Evolutionary conservation across 345 rosid genomes (phyloP).

Genomic region (Brassica cretica): DNA sequence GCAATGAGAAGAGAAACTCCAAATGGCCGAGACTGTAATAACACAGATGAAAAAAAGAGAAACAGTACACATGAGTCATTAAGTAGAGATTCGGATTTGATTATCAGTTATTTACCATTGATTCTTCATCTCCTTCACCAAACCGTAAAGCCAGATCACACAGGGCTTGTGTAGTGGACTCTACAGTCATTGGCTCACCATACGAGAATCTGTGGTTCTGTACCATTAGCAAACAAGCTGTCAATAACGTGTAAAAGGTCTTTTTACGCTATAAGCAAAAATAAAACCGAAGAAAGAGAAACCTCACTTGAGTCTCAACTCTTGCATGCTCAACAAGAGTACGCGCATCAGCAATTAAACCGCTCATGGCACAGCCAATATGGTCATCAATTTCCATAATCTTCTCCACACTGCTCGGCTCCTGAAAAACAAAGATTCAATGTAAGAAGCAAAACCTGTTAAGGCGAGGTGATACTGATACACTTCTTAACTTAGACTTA

Average conservation of each 20-base stretch:
- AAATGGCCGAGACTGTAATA: background rate
- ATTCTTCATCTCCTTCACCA: conserved; percentile 1
- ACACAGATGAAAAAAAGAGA: background rate
- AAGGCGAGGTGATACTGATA: background rate
- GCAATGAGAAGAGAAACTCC: background rate
- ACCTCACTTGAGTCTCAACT: background rate
- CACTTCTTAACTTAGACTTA: background rate
- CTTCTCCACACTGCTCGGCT: conserved; percentile 1
- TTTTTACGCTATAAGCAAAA: background rate
- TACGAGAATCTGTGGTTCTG: conserved; percentile 2
- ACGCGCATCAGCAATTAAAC: background rate
- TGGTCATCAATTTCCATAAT: background rate
- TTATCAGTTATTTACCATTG: background rate
- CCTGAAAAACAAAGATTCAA: background rate
- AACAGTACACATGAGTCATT: background rate
- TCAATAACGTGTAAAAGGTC: background rate
- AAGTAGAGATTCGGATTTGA: background rate
- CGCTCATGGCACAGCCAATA: conserved; percentile 1
- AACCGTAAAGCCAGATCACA: conserved; percentile 2
- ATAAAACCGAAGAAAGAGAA: background rate
- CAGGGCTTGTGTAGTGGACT: background rate
- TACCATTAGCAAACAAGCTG: background rate
- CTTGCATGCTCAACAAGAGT: background rate
- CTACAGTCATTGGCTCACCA: background rate
- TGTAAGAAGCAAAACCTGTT: background rate